A percentile compares a stretch with the other conserved stretches of the same genome.
These are phyloP conservation scores for Rosa persica DNA, from an alignment of 306 rosid genomes.

Conservation along the genomic window DNA sequence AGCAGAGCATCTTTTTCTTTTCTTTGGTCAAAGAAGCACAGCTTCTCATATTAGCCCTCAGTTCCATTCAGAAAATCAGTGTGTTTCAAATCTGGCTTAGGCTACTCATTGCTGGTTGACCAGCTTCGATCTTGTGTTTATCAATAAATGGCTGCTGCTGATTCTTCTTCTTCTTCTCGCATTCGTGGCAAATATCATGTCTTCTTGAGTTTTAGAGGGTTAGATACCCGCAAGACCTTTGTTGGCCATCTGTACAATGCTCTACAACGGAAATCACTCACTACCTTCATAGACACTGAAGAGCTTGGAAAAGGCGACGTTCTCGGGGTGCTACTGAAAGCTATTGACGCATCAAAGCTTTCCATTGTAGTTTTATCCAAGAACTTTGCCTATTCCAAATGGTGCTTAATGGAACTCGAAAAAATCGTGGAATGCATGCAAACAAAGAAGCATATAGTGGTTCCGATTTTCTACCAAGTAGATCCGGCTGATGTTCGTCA, in stretches of 20 bases:
- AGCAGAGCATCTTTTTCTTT: too few relatives aligned
- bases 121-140: background rate
- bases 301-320: background rate
- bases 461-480: too few relatives aligned
- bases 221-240: background rate
- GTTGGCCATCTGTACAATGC: too few relatives aligned
- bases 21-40: background rate
- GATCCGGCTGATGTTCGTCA: too few relatives aligned
- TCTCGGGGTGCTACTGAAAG: background rate
- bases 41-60: background rate
- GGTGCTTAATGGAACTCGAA: too few relatives aligned
- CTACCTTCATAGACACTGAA: background rate
- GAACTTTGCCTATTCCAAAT: too few relatives aligned
- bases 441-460: too few relatives aligned
- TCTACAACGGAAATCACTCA: background rate
- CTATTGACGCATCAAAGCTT: too few relatives aligned
- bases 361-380: too few relatives aligned
- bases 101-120: background rate
- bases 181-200: background rate
- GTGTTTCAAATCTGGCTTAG: background rate
- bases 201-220: slow-evolving; percentile 13
- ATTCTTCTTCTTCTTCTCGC: background rate
- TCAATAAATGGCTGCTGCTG: background rate
- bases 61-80: background rate
- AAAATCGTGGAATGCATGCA: too few relatives aligned